These are phyloP conservation scores for Botrytis elliptica DNA, from an alignment of 2,329 filamentous ascomycete species.

Conservation along the genomic window DNA sequence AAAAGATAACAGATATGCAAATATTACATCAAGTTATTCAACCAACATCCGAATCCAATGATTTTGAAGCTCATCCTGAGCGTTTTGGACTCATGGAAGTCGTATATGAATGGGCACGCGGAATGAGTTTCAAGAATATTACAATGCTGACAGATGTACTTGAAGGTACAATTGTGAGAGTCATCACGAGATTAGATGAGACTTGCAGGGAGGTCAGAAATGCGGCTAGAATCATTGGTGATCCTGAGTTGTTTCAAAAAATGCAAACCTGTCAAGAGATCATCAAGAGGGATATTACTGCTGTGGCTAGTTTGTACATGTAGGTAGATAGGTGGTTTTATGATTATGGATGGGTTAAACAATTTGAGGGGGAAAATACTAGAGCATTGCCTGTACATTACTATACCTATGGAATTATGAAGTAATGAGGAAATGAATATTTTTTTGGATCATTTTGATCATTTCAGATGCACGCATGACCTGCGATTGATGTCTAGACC, in stretches of 20 bases:
- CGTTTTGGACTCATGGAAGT: conserved; percentile 95
- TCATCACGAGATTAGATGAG: conserved; percentile 91
- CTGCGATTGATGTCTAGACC: no score
- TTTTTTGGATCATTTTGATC: not conserved
- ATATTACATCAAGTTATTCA: conserved; percentile 89
- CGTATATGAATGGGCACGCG: conserved; percentile 96
- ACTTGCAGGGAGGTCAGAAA: conserved; percentile 98
- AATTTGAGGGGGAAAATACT: not conserved
- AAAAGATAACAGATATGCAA: conserved; percentile 89
- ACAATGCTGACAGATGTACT: conserved; percentile 94
- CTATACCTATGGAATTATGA: not conserved
- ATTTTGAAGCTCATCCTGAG: conserved; percentile 75
- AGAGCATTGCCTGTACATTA: not conserved
- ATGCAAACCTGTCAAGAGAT: conserved; percentile 97
- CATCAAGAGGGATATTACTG: conserved; percentile 94
- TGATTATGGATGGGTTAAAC: not conserved
- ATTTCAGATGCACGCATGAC: not conserved
- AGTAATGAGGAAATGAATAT: not conserved
- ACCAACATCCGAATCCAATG: conserved; percentile 84
- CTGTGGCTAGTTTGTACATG: conserved; percentile 86
- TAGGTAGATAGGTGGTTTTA: conserved; percentile 53
- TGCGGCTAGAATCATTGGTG: conserved; percentile 89
- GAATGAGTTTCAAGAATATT: conserved; percentile 98
- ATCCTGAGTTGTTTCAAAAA: conserved; percentile 89
- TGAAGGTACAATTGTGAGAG: conserved; percentile 94